These are phyloP conservation scores for Fusarium sp. DNA, from an alignment of 2,329 filamentous ascomycete genomes.

Conservation along the genomic window DNA sequence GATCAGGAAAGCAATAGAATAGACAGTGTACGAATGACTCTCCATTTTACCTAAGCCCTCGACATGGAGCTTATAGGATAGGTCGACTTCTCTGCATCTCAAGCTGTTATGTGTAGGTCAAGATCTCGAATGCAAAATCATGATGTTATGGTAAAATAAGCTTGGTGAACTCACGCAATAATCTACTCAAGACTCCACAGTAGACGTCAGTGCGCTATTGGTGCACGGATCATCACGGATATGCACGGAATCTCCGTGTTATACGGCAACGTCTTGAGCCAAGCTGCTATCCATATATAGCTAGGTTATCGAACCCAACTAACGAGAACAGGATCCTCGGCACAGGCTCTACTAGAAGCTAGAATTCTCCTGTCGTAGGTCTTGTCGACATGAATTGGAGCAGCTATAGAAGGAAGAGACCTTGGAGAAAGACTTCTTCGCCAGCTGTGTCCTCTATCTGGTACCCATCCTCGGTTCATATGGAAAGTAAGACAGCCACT, in stretches of 20 bases:
- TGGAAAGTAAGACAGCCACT: not conserved
- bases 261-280: not conserved
- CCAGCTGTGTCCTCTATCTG: too few relatives aligned
- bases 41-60: too few relatives aligned
- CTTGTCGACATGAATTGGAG: too few relatives aligned
- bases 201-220: not conserved
- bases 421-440: too few relatives aligned
- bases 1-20: not conserved
- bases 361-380: not conserved
- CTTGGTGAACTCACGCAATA: not conserved
- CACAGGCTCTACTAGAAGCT: not conserved
- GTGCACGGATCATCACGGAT: not conserved
- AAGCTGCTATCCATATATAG: not conserved
- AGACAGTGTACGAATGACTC: too few relatives aligned
- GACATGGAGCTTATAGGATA: not conserved
- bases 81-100: not conserved
- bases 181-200: not conserved
- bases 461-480: not conserved
- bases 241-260: not conserved
- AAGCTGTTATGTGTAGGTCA: not conserved
- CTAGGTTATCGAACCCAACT: not conserved
- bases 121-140: accelerated
- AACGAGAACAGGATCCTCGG: not conserved
- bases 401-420: not conserved
- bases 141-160: not conserved